Conservation (phyloP, 768 basidiomycete genomes). For the Serendipita indica region DNA sequence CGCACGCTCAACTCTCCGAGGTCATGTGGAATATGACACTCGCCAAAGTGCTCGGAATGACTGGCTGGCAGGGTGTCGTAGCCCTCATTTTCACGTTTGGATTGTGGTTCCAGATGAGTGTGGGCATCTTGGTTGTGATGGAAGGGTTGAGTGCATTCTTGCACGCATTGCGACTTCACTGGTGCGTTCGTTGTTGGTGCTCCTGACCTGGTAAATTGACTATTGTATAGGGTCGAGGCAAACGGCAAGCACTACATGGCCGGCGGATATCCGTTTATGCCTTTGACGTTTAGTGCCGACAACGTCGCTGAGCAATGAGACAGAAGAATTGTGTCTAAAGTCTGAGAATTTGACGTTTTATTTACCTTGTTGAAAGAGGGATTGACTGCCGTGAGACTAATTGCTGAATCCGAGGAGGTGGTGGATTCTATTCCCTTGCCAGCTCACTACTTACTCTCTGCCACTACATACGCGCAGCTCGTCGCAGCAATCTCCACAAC, state of each 20-base stretch:
- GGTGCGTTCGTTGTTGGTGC: slow-evolving; percentile 27
- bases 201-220: slow-evolving; percentile 1
- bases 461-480: not conserved
- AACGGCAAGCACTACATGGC: slow-evolving; percentile 95
- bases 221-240: slow-evolving; percentile 52
- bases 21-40: slow-evolving; percentile 87
- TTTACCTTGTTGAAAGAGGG: not conserved
- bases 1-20: slow-evolving; percentile 93
- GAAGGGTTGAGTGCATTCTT: slow-evolving; percentile 95
- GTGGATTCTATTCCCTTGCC: slow-evolving; percentile 5
- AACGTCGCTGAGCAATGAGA: not conserved
- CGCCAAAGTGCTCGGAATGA: slow-evolving; percentile 29
- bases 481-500: too few relatives aligned
- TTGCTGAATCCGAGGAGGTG: not conserved
- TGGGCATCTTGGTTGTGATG: slow-evolving; percentile 80
- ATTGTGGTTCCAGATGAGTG: slow-evolving; percentile 69
- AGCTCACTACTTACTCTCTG: slow-evolving; percentile 8
- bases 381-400: slow-evolving; percentile 1
- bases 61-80: slow-evolving; percentile 27
- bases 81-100: slow-evolving; percentile 53
- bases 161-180: slow-evolving; percentile 91
- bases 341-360: slow-evolving; percentile 13
- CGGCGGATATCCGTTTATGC: slow-evolving; percentile 41
- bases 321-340: not conserved
- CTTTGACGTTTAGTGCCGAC: not conserved